Conservation (phyloP, 176 grass and related monocot species). For the Ensete ventricosum region DNA sequence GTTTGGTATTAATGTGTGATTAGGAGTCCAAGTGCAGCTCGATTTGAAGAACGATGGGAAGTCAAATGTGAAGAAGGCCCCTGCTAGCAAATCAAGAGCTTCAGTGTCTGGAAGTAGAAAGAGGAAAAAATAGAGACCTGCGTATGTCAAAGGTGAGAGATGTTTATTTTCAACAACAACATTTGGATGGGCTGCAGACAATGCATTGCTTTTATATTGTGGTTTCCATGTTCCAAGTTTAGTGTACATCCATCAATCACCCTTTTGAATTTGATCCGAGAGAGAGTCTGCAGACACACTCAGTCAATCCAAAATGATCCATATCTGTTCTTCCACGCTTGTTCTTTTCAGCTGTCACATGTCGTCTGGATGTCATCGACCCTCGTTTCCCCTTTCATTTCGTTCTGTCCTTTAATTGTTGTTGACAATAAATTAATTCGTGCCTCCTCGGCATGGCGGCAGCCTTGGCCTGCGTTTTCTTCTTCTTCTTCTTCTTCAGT, state of each 20-base stretch:
- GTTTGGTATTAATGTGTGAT: not conserved
- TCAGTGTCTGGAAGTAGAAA: conserved; percentile 46
- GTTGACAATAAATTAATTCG: too few species aligned
- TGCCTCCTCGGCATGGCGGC: too few species aligned
- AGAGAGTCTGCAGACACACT: too few species aligned
- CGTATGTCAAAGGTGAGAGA: not conserved
- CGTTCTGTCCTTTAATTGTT: too few species aligned
- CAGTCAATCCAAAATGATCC: too few species aligned
- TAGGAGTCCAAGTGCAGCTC: conserved; percentile 89
- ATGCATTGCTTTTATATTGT: not conserved
- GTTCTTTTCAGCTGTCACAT: too few species aligned
- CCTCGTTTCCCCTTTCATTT: too few species aligned
- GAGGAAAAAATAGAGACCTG: conserved; percentile 47
- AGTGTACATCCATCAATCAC: not conserved
- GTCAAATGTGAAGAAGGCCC: conserved; percentile 44
- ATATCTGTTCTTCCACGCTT: too few species aligned
- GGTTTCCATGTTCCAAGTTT: not conserved
- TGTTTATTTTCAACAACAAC: not conserved
- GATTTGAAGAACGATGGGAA: conserved; percentile 62
- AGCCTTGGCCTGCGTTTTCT: too few species aligned
- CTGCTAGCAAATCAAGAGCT: conserved; percentile 37
- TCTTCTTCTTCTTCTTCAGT: too few species aligned
- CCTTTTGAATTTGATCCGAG: not conserved
- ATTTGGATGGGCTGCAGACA: not conserved
- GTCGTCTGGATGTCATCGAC: too few species aligned